Percentiles rank a stretch among this genome's conserved stretches.
Conservation (phyloP, 148 eudicot genomes). For the Fagopyrum esculentum region DNA sequence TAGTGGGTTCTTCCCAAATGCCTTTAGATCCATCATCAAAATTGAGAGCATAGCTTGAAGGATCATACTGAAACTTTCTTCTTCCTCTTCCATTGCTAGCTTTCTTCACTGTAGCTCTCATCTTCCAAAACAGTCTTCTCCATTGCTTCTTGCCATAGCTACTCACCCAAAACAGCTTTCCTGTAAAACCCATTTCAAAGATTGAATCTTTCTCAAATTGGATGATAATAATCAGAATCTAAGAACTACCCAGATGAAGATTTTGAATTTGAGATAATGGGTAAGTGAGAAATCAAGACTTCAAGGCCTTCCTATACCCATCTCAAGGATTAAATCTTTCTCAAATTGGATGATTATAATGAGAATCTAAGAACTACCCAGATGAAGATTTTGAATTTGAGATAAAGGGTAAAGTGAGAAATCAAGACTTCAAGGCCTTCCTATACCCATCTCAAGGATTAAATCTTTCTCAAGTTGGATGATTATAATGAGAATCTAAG, state of each 20-base stretch:
- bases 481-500: background rate
- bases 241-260: background rate
- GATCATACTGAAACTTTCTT: slow-evolving; percentile 59
- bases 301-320: slow-evolving; percentile 21
- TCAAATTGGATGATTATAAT: background rate
- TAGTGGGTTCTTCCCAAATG: slow-evolving; percentile 9
- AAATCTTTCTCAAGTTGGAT: background rate
- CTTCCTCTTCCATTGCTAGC: slow-evolving; percentile 16
- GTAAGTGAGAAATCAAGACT: background rate
- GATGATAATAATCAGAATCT: background rate
- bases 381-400: background rate
- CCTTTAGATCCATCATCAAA: slow-evolving; percentile 43
- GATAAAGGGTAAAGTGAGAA: too few relatives aligned
- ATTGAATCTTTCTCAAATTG: background rate
- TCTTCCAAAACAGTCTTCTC: slow-evolving; percentile 40
- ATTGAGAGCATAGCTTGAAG: slow-evolving; percentile 75
- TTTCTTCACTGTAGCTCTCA: slow-evolving; percentile 47
- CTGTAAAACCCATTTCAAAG: slow-evolving; percentile 31
- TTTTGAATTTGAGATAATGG: background rate
- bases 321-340: background rate
- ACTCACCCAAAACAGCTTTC: slow-evolving; percentile 31
- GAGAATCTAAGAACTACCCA: background rate
- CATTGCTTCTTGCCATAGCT: slow-evolving; percentile 44
- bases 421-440: too few relatives aligned
- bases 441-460: slow-evolving; percentile 26